Conservation (phyloP, 176 grass and related monocot species). For the Zea mays region Zm-B73-REFERENCE-NAM-5.0 NC_050099.1:141583001-141583500, state of each 20-base stretch:
- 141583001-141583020: neutral
- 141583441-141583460: too few species aligned
- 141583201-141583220: slow-evolving; percentile 35
- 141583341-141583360: too few species aligned
- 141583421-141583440: too few species aligned
- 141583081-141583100: neutral
- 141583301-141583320: neutral
- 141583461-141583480: too few species aligned
- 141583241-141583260: neutral
- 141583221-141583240: slow-evolving; percentile 36
- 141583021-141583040: too few species aligned
- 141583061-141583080: neutral
- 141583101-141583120: neutral
- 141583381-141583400: too few species aligned
- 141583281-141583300: neutral
- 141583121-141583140: neutral
- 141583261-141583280: neutral
- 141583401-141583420: too few species aligned
- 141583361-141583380: too few species aligned
- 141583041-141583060: neutral
- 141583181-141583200: slow-evolving; percentile 45
- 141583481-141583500: too few species aligned
- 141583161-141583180: neutral
- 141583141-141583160: slow-evolving; percentile 20
- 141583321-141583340: too few species aligned